A percentile compares a stretch with the other conserved stretches of the same genome.
phyloP scores from a whole-genome alignment of 2,329 filamentous ascomycete genomes.

The Drechslera avenae region DNA sequence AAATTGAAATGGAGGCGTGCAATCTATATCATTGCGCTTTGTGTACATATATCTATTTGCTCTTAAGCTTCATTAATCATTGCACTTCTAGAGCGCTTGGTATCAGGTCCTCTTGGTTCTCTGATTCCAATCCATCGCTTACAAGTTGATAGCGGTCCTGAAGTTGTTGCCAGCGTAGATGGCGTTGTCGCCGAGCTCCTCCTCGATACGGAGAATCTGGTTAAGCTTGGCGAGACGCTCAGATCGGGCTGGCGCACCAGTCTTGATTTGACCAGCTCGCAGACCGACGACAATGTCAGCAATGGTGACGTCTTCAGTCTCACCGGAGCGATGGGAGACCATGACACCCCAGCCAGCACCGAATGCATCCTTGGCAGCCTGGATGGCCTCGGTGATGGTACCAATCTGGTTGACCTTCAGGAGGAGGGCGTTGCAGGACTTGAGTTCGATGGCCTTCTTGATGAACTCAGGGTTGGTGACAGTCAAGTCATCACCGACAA shows the following conservation, averaged over 20 bases:
- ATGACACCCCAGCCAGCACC: slow-evolving; percentile 95
- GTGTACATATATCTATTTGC: slow-evolving; percentile 6
- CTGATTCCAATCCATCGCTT: slow-evolving; percentile 9
- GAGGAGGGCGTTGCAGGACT: slow-evolving; percentile 96
- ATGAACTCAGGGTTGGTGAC: slow-evolving; percentile 99
- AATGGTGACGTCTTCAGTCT: slow-evolving; percentile 99
- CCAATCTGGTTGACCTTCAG: slow-evolving; percentile 99
- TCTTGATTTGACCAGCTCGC: slow-evolving; percentile 86
- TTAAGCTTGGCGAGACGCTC: slow-evolving; percentile 99
- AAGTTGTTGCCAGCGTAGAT: slow-evolving; percentile 92
- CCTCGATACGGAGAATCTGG: slow-evolving; percentile 99
- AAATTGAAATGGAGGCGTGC: not conserved
- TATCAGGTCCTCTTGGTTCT: not conserved
- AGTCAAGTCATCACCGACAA: slow-evolving; percentile 97
- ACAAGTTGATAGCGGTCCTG: slow-evolving; percentile 83
- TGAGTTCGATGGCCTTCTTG: slow-evolving; percentile 99
- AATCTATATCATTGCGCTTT: slow-evolving; percentile 7
- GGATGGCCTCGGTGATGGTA: slow-evolving; percentile 97
- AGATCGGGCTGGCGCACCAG: slow-evolving; percentile 74
- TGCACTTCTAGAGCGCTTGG: not conserved
- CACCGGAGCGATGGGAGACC: slow-evolving; percentile 98
- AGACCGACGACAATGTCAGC: slow-evolving; percentile 97
- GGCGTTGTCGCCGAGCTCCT: slow-evolving; percentile 85
- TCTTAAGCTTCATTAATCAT: slow-evolving; percentile 14
- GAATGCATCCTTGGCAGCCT: slow-evolving; percentile 98